phyloP scores from a whole-genome alignment of 2,329 filamentous ascomycete genomes.

The Madurella fahalii region DNA sequence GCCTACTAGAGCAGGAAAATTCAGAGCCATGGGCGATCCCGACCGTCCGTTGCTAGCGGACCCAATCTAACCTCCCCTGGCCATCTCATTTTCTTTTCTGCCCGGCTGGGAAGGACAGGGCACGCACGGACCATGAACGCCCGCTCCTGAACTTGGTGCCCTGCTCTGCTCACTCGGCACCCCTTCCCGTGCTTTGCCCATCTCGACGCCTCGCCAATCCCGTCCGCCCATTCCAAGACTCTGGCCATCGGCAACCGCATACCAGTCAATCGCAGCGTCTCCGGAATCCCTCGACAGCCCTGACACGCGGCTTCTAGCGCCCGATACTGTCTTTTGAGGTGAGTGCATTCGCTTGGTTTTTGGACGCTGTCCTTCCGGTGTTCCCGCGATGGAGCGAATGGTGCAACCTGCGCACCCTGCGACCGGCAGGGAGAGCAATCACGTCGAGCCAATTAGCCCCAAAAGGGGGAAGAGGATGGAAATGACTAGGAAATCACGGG shows the following conservation, averaged over 20 bases:
- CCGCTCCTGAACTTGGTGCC: constrained; percentile 12
- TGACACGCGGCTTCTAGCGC: constrained; percentile 4
- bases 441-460: constrained; percentile 16
- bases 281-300: constrained; percentile 10
- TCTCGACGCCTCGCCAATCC: constrained; percentile 21
- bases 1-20: no score
- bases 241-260: constrained; percentile 18
- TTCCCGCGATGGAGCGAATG: constrained; percentile 13
- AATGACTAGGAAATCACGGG: background rate
- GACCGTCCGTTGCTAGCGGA: constrained; percentile 15
- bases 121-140: constrained; percentile 19
- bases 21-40: no score
- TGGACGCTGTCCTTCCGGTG: background rate
- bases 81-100: constrained; percentile 26
- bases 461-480: background rate
- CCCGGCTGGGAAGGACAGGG: constrained; percentile 3
- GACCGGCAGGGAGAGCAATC: constrained; percentile 13
- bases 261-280: constrained; percentile 21
- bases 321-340: constrained; percentile 7
- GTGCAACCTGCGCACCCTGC: constrained; percentile 11
- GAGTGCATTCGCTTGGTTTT: constrained; percentile 4
- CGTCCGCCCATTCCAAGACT: constrained; percentile 22
- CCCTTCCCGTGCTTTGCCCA: constrained; percentile 16
- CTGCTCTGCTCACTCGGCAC: background rate
- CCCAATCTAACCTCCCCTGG: constrained; percentile 21